Conservation (phyloP, 106 monocot genomes). For the Platanthera guangdongensis region DNA sequence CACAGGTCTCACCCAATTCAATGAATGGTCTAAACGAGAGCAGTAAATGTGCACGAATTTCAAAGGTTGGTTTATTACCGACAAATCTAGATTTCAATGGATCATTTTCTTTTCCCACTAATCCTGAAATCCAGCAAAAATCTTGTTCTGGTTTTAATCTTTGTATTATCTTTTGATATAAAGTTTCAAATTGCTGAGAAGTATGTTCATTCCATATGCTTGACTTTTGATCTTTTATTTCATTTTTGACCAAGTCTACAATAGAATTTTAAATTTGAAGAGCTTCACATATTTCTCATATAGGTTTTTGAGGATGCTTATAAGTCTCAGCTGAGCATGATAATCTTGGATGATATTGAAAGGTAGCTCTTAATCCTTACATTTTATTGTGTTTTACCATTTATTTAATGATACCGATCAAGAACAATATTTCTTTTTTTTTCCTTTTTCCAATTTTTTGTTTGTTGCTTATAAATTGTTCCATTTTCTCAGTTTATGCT, state of each 20-base stretch:
- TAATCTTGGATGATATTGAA: slow-evolving; percentile 95
- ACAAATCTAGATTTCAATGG: too few species aligned
- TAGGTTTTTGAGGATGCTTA: slow-evolving; percentile 88
- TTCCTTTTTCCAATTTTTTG: too few species aligned
- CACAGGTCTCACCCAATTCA: slow-evolving; percentile 60
- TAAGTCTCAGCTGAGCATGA: slow-evolving; percentile 78
- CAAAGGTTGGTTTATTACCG: slow-evolving; percentile 42
- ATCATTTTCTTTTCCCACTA: background rate
- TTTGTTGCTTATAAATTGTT: too few species aligned
- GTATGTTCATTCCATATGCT: background rate
- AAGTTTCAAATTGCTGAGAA: background rate
- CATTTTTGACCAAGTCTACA: background rate
- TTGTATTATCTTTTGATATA: background rate
- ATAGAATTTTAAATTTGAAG: background rate
- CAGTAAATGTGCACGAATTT: slow-evolving; percentile 81
- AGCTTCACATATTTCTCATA: background rate
- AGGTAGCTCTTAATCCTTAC: slow-evolving; percentile 13
- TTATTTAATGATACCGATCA: too few species aligned
- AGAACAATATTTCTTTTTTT: too few species aligned
- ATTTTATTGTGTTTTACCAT: too few species aligned
- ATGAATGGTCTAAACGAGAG: slow-evolving; percentile 91
- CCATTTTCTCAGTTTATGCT: too few species aligned
- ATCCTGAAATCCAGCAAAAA: background rate
- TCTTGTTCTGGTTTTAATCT: background rate
- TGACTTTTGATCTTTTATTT: background rate